Evolutionary conservation across 2,329 filamentous ascomycete genomes (phyloP).

Genomic region (Fusarium keratoplasticum): DNA sequence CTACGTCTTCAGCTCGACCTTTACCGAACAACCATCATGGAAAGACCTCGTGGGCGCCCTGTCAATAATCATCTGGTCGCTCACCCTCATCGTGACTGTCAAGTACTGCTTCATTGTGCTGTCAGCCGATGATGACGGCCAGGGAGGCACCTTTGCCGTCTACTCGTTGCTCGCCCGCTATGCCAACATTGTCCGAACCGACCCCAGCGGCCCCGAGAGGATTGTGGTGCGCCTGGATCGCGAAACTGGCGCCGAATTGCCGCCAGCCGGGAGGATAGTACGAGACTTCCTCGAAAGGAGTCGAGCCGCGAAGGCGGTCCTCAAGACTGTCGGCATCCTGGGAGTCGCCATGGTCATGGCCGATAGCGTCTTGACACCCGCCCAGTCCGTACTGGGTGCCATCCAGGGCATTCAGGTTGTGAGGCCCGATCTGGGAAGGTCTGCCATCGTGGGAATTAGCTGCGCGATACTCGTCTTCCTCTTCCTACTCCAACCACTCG

Average conservation of each 20-base stretch:
- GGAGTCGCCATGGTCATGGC: conserved; percentile 76
- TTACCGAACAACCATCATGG: conserved; percentile 64
- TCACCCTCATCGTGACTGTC: conserved; percentile 75
- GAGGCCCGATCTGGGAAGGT: conserved; percentile 63
- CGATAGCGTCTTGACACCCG: conserved; percentile 75
- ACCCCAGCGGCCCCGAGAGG: conserved; percentile 62
- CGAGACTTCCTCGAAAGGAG: conserved; percentile 70
- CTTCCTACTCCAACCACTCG: conserved; percentile 74
- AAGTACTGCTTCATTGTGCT: conserved; percentile 77
- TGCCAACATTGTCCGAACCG: conserved; percentile 69
- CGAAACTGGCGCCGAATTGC: conserved; percentile 66
- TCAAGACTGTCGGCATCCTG: conserved; percentile 73
- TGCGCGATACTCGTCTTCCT: conserved; percentile 74
- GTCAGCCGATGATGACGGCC: conserved; percentile 75
- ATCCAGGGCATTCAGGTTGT: conserved; percentile 74
- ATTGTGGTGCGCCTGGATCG: conserved; percentile 70
- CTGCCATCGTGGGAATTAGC: conserved; percentile 71
- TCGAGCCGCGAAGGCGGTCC: conserved; percentile 59
- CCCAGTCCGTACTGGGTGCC: conserved; percentile 76
- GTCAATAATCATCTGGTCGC: conserved; percentile 76
- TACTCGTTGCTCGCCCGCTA: conserved; percentile 72
- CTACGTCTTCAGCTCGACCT: conserved; percentile 78
- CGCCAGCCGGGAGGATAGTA: conserved; percentile 61
- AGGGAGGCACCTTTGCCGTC: conserved; percentile 76
- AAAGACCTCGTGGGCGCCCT: conserved; percentile 72